Conservation (phyloP, 2,329 filamentous ascomycete species). For the Alternaria incomplexa region DNA sequence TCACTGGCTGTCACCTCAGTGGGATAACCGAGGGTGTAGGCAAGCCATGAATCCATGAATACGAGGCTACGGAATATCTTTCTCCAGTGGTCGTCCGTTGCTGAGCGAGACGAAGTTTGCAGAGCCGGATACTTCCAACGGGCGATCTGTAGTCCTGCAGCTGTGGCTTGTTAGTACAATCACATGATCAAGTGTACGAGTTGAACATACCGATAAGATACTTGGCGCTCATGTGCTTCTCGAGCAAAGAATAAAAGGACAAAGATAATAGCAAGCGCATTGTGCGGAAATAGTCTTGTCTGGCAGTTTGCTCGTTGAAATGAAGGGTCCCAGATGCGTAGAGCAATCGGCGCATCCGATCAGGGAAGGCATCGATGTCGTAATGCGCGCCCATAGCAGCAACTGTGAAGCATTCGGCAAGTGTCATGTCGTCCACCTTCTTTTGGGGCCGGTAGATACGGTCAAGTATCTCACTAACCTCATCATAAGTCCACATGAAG, state of each 20-base stretch:
- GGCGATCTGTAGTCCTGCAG: conserved; percentile 45
- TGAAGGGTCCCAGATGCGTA: conserved; percentile 44
- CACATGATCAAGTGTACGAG: not conserved
- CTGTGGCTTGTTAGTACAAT: conserved; percentile 21
- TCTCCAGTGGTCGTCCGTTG: conserved; percentile 27
- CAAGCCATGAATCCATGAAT: conserved; percentile 50
- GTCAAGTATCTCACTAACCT: conserved; percentile 43
- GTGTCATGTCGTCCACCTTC: conserved; percentile 37
- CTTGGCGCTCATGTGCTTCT: conserved; percentile 49
- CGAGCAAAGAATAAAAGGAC: conserved; percentile 45
- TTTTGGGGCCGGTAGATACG: conserved; percentile 40
- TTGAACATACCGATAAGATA: conserved; percentile 43
- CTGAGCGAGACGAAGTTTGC: not conserved
- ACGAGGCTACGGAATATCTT: conserved; percentile 44
- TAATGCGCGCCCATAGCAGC: conserved; percentile 48
- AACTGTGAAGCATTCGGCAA: conserved; percentile 45
- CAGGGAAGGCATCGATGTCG: conserved; percentile 44
- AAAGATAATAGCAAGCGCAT: conserved; percentile 45
- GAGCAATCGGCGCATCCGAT: conserved; percentile 35
- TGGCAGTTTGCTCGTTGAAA: conserved; percentile 41
- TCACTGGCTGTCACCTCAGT: conserved; percentile 40
- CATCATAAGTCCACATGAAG: conserved; percentile 43
- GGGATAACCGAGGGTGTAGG: conserved; percentile 46
- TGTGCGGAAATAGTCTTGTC: conserved; percentile 39
- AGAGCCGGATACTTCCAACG: conserved; percentile 37